A percentile compares a stretch with the other conserved stretches of the same genome.
Evolutionary conservation across 768 basidiomycete genomes (phyloP).

Genomic region (Kwoniella shandongensis): DNA sequence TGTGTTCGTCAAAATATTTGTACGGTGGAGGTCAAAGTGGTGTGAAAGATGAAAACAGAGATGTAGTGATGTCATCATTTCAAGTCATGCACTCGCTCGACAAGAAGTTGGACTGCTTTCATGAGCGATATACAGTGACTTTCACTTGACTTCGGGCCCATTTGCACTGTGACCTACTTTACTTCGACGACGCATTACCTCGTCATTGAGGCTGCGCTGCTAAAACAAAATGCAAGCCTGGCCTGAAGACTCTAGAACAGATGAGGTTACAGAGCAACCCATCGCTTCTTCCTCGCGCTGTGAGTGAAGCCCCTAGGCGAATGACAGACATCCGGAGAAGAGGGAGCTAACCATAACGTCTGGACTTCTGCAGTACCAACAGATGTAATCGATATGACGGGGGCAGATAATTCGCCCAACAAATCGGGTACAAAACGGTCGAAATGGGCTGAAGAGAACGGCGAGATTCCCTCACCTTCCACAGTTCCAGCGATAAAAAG

Average conservation of each 20-base stretch:
- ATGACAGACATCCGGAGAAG: too few relatives aligned
- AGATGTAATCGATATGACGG: neutral
- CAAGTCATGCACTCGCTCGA: neutral
- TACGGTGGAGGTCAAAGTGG: too few relatives aligned
- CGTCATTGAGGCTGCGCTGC: too few relatives aligned
- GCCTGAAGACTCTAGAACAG: neutral
- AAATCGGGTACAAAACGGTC: conserved; percentile 9
- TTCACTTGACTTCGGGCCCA: too few relatives aligned
- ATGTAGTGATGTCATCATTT: conserved; percentile 18
- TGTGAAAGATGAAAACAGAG: neutral
- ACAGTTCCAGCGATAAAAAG: conserved; percentile 26
- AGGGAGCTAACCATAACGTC: too few relatives aligned
- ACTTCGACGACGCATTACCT: too few relatives aligned
- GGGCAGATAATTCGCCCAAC: neutral
- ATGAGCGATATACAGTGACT: too few relatives aligned
- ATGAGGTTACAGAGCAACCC: neutral
- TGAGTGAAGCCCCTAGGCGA: too few relatives aligned
- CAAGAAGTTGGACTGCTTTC: too few relatives aligned
- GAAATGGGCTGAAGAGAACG: conserved; percentile 20
- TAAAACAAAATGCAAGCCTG: neutral
- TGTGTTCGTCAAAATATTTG: too few relatives aligned
- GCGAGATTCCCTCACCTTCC: conserved; percentile 2
- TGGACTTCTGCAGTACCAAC: neutral
- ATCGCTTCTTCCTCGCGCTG: conserved; percentile 14
- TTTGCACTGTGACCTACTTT: too few relatives aligned